Base-by-base conservation (phyloP, 2,329 filamentous ascomycete genomes). In the Diplodia sapinea region DNA sequence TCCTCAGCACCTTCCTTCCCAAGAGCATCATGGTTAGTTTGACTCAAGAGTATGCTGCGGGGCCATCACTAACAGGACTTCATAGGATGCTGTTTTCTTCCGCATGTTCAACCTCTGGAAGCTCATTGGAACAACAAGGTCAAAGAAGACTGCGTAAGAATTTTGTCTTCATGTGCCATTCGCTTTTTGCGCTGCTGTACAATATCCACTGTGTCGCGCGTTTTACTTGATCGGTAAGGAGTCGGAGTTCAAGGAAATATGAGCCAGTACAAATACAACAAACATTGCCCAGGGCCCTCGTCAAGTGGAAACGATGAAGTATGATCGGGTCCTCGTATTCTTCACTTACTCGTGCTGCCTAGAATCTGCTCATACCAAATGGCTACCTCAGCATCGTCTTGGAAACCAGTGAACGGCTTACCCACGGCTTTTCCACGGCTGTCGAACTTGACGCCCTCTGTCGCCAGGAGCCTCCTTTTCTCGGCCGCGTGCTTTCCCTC, bases 21-120 rank as follows among this genome's bases (percentile, higher is more conserved):
- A 72, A 72, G 15, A 75, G 73, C 52, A 71, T 80, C 2, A 71
- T 83, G 68, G 78, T 79, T 67, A 69, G 74, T 73, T 9, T 63
- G 4, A 38, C 17, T 38, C 17, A 31, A 17, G 9, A 52, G 38
- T 7, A n/a, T 13, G 43, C 0, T 2, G 17, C 0, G 33, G 49
- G 43, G 5, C 33, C 20, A 17, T 38, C 36, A 15, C 57, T 52
- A 43, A 54, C 36, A 36, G n/a, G 23, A 5, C 8, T 77, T 36
- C 75, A 50, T 49, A 77, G 76, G 82, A 84, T 55, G 74, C 73
- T 63, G 72, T 78, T n/a, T 81, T 87, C 71, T 79, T 78, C 26
- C 77, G 78, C n/a, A 84, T 82, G 76, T 87, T 87, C 75, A 80
- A 82, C 69, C 72, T 87, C 67, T 78, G 80, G 74, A 84, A 81